A percentile compares a stretch with the other conserved stretches of the same genome.
Conservation (phyloP, 129 eudicot genomes). For the Tanacetum coccineum region DNA sequence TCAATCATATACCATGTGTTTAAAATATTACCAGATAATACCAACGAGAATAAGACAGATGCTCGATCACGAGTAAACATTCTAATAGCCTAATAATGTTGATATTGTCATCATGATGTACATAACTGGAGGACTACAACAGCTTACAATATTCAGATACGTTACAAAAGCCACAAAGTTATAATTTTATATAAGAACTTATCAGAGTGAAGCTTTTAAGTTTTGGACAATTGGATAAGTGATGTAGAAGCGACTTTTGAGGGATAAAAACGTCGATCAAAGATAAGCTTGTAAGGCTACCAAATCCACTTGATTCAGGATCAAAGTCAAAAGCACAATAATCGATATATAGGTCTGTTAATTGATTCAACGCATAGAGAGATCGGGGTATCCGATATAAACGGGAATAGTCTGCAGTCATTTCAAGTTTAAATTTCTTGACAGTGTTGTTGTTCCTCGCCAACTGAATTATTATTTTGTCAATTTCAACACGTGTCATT, state of each 20-base stretch:
- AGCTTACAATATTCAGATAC: not conserved
- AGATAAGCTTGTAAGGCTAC: not conserved
- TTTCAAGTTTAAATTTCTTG: not conserved
- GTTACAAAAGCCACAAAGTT: not conserved
- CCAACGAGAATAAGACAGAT: not conserved
- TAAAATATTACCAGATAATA: not conserved
- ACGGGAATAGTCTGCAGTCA: not conserved
- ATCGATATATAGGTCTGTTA: not conserved
- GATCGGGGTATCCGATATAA: not conserved
- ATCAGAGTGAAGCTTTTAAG: not conserved
- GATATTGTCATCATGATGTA: not conserved
- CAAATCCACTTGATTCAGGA: not conserved
- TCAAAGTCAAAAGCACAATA: not conserved
- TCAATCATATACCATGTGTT: not conserved
- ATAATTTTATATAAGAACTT: not conserved
- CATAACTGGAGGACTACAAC: not conserved
- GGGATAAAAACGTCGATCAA: not conserved
- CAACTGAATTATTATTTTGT: not conserved
- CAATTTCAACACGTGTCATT: not conserved
- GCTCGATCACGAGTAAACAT: constrained; percentile 8
- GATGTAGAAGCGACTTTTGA: not conserved
- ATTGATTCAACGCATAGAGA: not conserved
- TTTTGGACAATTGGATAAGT: constrained; percentile 2
- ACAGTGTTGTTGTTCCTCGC: not conserved
- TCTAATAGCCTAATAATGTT: not conserved